Conservation (phyloP, 2,329 filamentous ascomycete genomes). For the Cytospora chrysosperma region DNA sequence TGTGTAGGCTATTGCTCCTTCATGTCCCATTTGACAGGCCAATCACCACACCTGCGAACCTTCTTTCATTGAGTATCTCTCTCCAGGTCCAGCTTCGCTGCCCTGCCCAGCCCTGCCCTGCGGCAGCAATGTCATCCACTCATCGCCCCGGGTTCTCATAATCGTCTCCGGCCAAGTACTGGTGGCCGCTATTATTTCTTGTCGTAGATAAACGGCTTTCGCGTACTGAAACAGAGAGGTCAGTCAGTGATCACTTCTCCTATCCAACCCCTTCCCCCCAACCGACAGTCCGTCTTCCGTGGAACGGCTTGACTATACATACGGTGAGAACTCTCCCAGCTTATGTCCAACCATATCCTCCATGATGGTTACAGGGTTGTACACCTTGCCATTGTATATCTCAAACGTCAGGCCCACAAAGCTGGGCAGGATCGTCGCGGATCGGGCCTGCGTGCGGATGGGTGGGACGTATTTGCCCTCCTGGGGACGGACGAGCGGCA, state of each 20-base stretch:
- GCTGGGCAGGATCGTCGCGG: slow-evolving; percentile 86
- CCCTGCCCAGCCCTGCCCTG: too few relatives aligned
- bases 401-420: slow-evolving; percentile 89
- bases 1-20: neutral
- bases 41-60: neutral
- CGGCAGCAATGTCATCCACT: neutral
- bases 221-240: slow-evolving; percentile 42
- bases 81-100: neutral
- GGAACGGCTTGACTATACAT: too few relatives aligned
- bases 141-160: neutral
- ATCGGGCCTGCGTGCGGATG: slow-evolving; percentile 82
- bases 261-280: neutral
- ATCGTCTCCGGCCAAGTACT: too few relatives aligned
- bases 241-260: neutral
- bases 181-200: slow-evolving; percentile 30
- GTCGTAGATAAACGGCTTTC: slow-evolving; percentile 58
- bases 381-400: slow-evolving; percentile 88
- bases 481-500: slow-evolving; percentile 62
- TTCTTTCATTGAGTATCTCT: neutral
- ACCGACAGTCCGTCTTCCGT: too few relatives aligned
- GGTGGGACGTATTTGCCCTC: slow-evolving; percentile 64
- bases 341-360: slow-evolving; percentile 98
- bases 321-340: slow-evolving; percentile 88
- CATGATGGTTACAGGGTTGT: slow-evolving; percentile 78
- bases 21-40: neutral